phyloP scores from a whole-genome alignment of 768 basidiomycete species.

The Sutorius australiensis region DNA sequence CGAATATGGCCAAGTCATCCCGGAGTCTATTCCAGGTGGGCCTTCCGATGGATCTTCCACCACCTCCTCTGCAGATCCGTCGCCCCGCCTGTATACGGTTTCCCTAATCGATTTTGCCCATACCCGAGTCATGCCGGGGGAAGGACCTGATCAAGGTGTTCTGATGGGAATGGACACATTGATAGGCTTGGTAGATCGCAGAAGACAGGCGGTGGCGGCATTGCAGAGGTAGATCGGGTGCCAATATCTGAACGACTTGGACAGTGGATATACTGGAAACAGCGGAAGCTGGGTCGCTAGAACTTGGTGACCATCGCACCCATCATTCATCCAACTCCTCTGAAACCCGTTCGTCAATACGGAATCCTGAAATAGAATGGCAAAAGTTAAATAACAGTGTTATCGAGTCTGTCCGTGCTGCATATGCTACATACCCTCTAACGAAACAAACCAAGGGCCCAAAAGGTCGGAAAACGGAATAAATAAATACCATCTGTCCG shows the following conservation, averaged over 20 bases:
- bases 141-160: slow-evolving; percentile 79
- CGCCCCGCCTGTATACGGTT: slow-evolving; percentile 45
- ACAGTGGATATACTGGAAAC: not conserved
- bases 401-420: not conserved
- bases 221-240: not conserved
- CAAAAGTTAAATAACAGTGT: not conserved
- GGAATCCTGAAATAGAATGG: not conserved
- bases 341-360: too few relatives aligned
- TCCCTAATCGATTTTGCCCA: slow-evolving; percentile 96
- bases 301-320: not conserved
- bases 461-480: not conserved
- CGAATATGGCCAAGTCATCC: slow-evolving; percentile 21
- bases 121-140: slow-evolving; percentile 58
- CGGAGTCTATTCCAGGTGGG: slow-evolving; percentile 17
- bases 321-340: not conserved
- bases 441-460: not conserved
- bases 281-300: not conserved
- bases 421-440: not conserved
- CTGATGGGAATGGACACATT: slow-evolving; percentile 70
- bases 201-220: slow-evolving; percentile 44
- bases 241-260: not conserved
- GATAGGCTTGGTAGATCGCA: slow-evolving; percentile 53
- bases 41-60: slow-evolving; percentile 31
- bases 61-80: slow-evolving; percentile 29
- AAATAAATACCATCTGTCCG: slow-evolving; percentile 8